A percentile compares a stretch with the other conserved stretches of the same genome.
These are phyloP conservation scores for Clohesyomyces aquaticus DNA, from an alignment of 495 filamentous ascomycete genomes.

Conservation along the genomic window DNA sequence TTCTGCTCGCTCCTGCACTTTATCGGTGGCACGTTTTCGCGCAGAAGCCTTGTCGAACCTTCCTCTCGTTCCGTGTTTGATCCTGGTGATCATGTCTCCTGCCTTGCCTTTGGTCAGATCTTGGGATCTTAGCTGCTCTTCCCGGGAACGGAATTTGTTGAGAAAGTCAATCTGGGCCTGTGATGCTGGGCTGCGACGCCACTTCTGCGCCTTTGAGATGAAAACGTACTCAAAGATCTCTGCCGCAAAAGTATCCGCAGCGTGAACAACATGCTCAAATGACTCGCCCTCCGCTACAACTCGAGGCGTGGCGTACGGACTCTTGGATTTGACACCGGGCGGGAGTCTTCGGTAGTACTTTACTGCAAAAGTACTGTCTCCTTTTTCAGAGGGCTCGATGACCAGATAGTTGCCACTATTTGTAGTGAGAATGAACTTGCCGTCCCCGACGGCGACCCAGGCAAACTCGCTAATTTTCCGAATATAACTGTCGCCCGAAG, in stretches of 20 bases:
- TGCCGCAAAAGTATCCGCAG: slow-evolving; percentile 77
- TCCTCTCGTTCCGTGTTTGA: slow-evolving; percentile 79
- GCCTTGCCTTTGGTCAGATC: slow-evolving; percentile 80
- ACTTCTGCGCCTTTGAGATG: slow-evolving; percentile 62
- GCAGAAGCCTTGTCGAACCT: slow-evolving; percentile 61
- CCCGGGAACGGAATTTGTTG: slow-evolving; percentile 63
- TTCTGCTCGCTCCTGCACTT: slow-evolving; percentile 13
- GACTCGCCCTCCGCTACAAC: slow-evolving; percentile 61
- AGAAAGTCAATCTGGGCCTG: slow-evolving; percentile 71
- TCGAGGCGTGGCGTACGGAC: slow-evolving; percentile 67
- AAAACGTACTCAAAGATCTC: slow-evolving; percentile 62
- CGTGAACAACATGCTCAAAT: slow-evolving; percentile 74
- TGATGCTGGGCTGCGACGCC: slow-evolving; percentile 71
- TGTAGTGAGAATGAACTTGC: slow-evolving; percentile 67
- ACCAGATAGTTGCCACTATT: slow-evolving; percentile 62
- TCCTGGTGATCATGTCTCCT: slow-evolving; percentile 88
- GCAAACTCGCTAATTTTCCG: slow-evolving; percentile 69
- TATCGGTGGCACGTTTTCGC: slow-evolving; percentile 52
- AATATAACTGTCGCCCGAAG: slow-evolving; percentile 75
- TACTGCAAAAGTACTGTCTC: slow-evolving; percentile 31
- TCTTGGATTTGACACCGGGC: slow-evolving; percentile 42
- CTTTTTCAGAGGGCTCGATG: slow-evolving; percentile 53
- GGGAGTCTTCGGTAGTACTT: slow-evolving; percentile 42
- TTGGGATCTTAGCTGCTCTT: slow-evolving; percentile 57
- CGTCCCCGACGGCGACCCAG: slow-evolving; percentile 75